Evolutionary conservation across 176 grass and related monocot genomes (phyloP), one percentile per base, ranked within the genome.

Genomic region (Otatea glauca): DNA sequence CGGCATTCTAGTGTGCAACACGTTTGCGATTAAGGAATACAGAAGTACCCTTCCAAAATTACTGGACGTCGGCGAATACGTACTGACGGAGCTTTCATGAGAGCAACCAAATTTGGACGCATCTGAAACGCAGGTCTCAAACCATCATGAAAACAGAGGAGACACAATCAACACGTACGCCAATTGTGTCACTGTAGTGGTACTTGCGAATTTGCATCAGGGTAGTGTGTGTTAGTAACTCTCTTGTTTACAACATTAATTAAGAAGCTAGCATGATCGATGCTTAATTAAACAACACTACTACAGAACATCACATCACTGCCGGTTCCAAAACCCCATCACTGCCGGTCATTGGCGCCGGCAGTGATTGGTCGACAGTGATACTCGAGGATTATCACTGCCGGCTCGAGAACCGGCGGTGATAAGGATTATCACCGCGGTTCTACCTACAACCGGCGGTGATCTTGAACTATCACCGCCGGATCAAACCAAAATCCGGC

Each of bases 181-280:
- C 59, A 73, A 84, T 74, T 2, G 25, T 74, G 75, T 27, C 47
- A 49, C 35, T 66, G 37, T 38, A 21, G 13, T 47, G 39, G 7
- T 66, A 16, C 35, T 54, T 11, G 11, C 47, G 15, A 50, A 38
- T 25, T 83, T 53, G 86, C 65, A 69, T 70, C 62, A 42, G n/a
- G n/a, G 10, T 42, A 47, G 50, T 59, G 3, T 11, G 5, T 21
- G 5, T 51, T 51, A 23, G 9, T 43, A 23, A 5, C 3, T 65
- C 3, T 65, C 60, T 34, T 15, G 77, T 51, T 21, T 67, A 41
- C 13, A 25, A 0, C 34, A 53, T 21, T 44, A 55, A 53, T 21
- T 44, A 55, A 3, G 53, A 60, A 29, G 29, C 29, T 29, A 60
- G 9, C 58, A 12, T 25, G n/a, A 60, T 24, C 58, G 0, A 12